Conservation (phyloP, 345 rosid genomes). For the Theobroma cacao region DNA sequence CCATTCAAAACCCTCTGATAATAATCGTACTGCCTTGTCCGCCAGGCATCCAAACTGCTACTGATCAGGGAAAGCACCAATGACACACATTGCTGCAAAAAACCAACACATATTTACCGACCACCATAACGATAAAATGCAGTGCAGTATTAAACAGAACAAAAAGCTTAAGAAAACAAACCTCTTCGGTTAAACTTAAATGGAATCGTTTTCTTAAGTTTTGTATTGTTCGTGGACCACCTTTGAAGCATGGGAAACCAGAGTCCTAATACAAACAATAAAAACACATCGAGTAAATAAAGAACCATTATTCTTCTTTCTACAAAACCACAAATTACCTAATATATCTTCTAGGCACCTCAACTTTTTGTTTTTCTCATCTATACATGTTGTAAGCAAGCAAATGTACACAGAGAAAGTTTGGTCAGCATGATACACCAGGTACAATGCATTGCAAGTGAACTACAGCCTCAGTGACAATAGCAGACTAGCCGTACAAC, state of each 20-base stretch:
- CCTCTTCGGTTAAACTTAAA: slow-evolving; percentile 97
- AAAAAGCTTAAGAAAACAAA: slow-evolving; percentile 23
- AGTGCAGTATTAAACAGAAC: not conserved
- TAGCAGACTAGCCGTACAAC: not conserved
- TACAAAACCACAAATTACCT: not conserved
- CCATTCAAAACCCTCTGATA: slow-evolving; percentile 97
- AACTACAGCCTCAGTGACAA: not conserved
- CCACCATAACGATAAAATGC: slow-evolving; percentile 2
- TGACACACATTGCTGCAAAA: slow-evolving; percentile 94
- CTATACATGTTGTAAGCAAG: not conserved
- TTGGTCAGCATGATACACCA: slow-evolving; percentile 3
- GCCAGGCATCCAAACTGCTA: slow-evolving; percentile 99
- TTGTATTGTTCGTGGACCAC: slow-evolving; percentile 91
- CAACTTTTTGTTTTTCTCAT: not conserved
- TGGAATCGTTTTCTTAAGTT: slow-evolving; percentile 92
- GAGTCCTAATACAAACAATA: slow-evolving; percentile 63
- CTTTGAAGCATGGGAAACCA: slow-evolving; percentile 99
- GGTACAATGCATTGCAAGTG: not conserved
- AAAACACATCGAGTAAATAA: slow-evolving; percentile 3
- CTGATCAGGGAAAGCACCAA: slow-evolving; percentile 97
- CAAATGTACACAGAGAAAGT: not conserved
- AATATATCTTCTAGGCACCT: slow-evolving; percentile 1
- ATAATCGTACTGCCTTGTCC: slow-evolving; percentile 96
- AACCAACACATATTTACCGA: slow-evolving; percentile 23
- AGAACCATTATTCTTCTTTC: not conserved